Evolutionary conservation across 371 early-diverging fungal species (phyloP).

Genomic region (Rhizopus microsporus): DNA sequence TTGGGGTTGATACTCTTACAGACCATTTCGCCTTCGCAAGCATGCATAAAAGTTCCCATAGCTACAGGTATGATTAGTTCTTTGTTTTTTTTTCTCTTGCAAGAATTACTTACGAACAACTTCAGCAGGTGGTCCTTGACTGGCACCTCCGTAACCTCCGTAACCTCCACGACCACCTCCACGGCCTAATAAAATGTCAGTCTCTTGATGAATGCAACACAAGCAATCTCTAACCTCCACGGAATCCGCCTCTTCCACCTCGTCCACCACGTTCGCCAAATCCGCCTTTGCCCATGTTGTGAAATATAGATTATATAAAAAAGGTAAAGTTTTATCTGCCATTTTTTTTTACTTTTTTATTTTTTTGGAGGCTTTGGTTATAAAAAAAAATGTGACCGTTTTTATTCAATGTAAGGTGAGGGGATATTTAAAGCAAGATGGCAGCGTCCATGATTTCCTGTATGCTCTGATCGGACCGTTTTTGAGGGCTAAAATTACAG

Average conservation of each 20-base stretch:
- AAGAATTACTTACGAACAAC: conserved; percentile 62
- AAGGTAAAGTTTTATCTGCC: neutral
- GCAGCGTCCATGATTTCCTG: too few species aligned
- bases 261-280: conserved; percentile 48
- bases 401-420: neutral
- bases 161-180: conserved; percentile 73
- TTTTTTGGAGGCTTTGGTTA: conserved; percentile 1
- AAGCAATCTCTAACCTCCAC: conserved; percentile 31
- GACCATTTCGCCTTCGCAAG: conserved; percentile 97
- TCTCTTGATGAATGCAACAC: neutral
- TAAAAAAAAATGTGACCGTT: conserved; percentile 5
- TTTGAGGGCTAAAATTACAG: too few species aligned
- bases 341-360: conserved; percentile 11
- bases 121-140: conserved; percentile 77
- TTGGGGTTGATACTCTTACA: conserved; percentile 89
- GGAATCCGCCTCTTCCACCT: conserved; percentile 45
- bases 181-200: conserved; percentile 38
- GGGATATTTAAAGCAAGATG: neutral
- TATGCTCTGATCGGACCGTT: too few species aligned
- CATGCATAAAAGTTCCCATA: conserved; percentile 92
- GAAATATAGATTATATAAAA: conserved; percentile 3
- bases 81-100: too few species aligned
- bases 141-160: conserved; percentile 58
- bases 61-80: conserved; percentile 43
- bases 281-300: conserved; percentile 48